Conservation (phyloP, 495 filamentous ascomycete species). For the Tuber indicum region DNA sequence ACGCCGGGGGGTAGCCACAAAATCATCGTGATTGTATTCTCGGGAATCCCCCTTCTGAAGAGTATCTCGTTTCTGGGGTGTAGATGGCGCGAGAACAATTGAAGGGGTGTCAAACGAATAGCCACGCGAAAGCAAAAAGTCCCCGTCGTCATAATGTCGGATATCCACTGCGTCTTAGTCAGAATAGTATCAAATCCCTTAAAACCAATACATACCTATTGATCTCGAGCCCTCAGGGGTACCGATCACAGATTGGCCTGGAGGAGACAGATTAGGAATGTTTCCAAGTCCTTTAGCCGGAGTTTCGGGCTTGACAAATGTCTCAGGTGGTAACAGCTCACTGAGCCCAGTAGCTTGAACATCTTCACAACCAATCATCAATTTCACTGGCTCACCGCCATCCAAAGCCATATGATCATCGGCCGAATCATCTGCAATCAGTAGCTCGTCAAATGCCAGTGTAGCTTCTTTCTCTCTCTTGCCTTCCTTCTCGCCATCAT, state of each 20-base stretch:
- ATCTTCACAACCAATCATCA: neutral
- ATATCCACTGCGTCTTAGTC: neutral
- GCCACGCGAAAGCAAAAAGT: neutral
- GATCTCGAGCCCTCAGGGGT: neutral
- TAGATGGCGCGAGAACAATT: constrained; percentile 24
- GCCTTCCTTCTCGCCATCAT: neutral
- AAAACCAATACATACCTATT: neutral
- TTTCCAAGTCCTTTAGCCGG: neutral
- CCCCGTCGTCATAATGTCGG: neutral
- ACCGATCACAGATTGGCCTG: neutral
- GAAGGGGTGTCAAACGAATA: constrained; percentile 12
- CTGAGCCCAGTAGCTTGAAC: neutral
- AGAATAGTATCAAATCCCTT: neutral
- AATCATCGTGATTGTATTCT: constrained; percentile 4
- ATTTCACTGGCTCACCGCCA: neutral
- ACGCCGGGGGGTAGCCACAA: neutral
- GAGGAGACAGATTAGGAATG: neutral
- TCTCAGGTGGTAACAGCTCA: neutral
- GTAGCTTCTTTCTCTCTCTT: neutral
- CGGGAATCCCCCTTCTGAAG: neutral
- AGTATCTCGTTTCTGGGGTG: constrained; percentile 15
- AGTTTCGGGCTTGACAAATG: neutral
- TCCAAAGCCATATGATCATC: neutral
- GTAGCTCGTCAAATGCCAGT: neutral
- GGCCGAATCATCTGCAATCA: neutral